A percentile compares a stretch with the other conserved stretches of the same genome.
Conservation (phyloP, 768 basidiomycete genomes). For the Candolleomyces eurysporus region DNA sequence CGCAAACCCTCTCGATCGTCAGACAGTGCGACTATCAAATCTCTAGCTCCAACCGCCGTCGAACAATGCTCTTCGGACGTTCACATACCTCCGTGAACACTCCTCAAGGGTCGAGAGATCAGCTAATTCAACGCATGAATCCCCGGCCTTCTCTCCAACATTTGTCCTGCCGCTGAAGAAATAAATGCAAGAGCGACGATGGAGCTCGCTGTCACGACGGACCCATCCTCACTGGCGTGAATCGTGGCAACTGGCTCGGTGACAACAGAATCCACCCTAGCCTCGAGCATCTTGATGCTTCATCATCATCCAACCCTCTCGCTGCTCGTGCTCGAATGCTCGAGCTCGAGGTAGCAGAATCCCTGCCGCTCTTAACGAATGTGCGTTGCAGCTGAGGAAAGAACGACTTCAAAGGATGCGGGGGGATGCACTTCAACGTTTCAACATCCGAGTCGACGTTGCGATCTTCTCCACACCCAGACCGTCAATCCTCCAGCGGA, state of each 20-base stretch:
- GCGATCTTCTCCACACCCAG: too few relatives aligned
- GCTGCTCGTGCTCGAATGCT: conserved; percentile 82
- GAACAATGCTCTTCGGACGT: conserved; percentile 59
- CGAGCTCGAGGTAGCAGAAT: conserved; percentile 66
- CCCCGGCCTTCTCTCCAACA: conserved; percentile 72
- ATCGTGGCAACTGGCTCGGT: conserved; percentile 76
- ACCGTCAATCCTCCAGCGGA: too few relatives aligned
- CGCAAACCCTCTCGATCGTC: conserved; percentile 60
- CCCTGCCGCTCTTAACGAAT: conserved; percentile 90
- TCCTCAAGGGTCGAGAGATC: conserved; percentile 75
- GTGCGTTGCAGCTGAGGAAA: conserved; percentile 97
- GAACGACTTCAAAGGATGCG: conserved; percentile 88
- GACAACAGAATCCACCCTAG: conserved; percentile 90
- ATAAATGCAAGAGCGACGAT: conserved; percentile 77
- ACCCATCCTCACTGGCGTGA: conserved; percentile 52
- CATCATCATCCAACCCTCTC: conserved; percentile 89
- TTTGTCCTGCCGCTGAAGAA: conserved; percentile 65
- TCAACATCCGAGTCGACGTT: too few relatives aligned
- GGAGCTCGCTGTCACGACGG: conserved; percentile 67
- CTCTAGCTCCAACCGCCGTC: conserved; percentile 60
- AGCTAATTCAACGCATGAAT: conserved; percentile 74
- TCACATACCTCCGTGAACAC: conserved; percentile 58
- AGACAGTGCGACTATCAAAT: conserved; percentile 62
- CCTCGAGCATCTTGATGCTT: conserved; percentile 82
- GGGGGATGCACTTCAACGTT: conserved; percentile 88